phyloP scores from a whole-genome alignment of 495 filamentous ascomycete genomes.

The Recurvomyces mirabilis region DNA sequence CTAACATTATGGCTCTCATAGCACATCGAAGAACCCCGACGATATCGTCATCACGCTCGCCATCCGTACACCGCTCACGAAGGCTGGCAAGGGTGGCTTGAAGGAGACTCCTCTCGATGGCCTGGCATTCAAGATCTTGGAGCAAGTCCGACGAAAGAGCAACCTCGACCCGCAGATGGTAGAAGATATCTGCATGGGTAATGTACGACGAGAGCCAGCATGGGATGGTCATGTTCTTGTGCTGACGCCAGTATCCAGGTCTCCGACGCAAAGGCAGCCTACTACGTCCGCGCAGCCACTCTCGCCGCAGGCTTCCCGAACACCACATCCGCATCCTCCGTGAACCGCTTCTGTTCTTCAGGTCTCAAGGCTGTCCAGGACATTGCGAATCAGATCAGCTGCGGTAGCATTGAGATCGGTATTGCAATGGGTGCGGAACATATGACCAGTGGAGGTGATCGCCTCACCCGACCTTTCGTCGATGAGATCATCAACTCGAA shows the following conservation, averaged over 20 bases:
- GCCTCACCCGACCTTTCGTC: slow-evolving; percentile 61
- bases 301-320: slow-evolving; percentile 92
- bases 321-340: slow-evolving; percentile 63
- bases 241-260: slow-evolving; percentile 41
- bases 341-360: slow-evolving; percentile 95
- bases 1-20: no score
- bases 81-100: slow-evolving; percentile 77
- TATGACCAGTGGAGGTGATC: slow-evolving; percentile 65
- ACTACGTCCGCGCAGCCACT: slow-evolving; percentile 76
- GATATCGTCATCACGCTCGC: slow-evolving; percentile 91
- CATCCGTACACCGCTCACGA: slow-evolving; percentile 73
- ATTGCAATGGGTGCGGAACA: slow-evolving; percentile 79
- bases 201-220: slow-evolving; percentile 48
- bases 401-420: slow-evolving; percentile 74
- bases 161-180: slow-evolving; percentile 72
- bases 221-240: slow-evolving; percentile 3
- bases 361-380: slow-evolving; percentile 91
- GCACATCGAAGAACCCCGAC: slow-evolving; percentile 87
- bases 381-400: slow-evolving; percentile 77
- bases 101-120: slow-evolving; percentile 90
- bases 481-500: slow-evolving; percentile 54
- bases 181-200: slow-evolving; percentile 87
- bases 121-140: slow-evolving; percentile 65
- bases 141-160: slow-evolving; percentile 62
- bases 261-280: slow-evolving; percentile 73